phyloP scores from a whole-genome alignment of 768 basidiomycete species.

The Boletus huronensis region DNA sequence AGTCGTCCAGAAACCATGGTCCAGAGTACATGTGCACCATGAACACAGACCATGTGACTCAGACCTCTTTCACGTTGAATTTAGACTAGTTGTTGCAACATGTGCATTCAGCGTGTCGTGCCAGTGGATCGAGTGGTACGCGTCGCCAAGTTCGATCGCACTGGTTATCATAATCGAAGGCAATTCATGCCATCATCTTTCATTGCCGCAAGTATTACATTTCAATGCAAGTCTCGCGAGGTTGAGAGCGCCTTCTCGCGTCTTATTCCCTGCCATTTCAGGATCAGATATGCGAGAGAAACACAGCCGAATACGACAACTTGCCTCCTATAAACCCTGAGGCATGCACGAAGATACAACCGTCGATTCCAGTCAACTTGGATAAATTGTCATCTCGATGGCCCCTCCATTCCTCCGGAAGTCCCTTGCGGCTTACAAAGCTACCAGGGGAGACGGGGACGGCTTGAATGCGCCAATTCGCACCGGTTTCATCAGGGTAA shows the following conservation, averaged over 20 bases:
- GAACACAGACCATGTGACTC: conserved; percentile 4
- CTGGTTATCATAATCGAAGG: conserved; percentile 12
- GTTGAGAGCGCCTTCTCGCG: conserved; percentile 80
- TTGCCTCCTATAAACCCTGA: conserved; percentile 94
- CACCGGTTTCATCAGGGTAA: conserved; percentile 78
- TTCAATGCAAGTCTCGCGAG: conserved; percentile 69
- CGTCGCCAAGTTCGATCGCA: conserved; percentile 11
- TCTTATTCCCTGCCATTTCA: conserved; percentile 66
- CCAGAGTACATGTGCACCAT: neutral
- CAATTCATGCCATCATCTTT: conserved; percentile 13
- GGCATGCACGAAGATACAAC: conserved; percentile 90
- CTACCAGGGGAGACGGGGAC: conserved; percentile 78
- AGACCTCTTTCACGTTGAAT: conserved; percentile 10
- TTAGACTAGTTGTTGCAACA: conserved; percentile 10
- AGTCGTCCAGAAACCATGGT: conserved; percentile 7
- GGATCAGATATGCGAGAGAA: conserved; percentile 7
- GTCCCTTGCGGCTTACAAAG: conserved; percentile 86
- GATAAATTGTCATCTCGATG: conserved; percentile 81
- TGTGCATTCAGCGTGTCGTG: conserved; percentile 14
- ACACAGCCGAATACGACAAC: conserved; percentile 19
- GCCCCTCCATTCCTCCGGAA: conserved; percentile 94
- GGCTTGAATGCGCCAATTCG: conserved; percentile 90
- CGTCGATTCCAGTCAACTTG: conserved; percentile 67
- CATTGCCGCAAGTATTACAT: conserved; percentile 26
- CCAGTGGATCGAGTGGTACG: neutral